These are phyloP conservation scores for Wolfiporia cocos DNA, from an alignment of 1,284 basidiomycete genomes.

Conservation along the genomic window DNA sequence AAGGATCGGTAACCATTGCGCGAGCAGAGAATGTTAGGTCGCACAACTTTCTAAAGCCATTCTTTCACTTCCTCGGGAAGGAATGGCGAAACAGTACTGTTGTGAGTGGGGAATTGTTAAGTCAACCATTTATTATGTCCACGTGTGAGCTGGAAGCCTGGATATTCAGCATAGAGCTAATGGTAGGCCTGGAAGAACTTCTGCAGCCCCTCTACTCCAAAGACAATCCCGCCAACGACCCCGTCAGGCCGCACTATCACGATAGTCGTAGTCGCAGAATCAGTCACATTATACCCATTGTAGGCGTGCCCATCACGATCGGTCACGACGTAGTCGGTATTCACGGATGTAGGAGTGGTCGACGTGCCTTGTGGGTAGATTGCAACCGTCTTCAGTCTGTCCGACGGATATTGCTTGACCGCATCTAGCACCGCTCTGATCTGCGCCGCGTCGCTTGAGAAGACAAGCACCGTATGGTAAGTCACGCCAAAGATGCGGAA, in stretches of 20 bases:
- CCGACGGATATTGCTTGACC: constrained; percentile 2
- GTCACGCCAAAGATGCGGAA: constrained; percentile 18
- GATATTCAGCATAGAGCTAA: too few species aligned
- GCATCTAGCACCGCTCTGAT: background rate
- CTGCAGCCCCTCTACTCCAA: constrained; percentile 8
- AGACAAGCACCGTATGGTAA: constrained; percentile 24
- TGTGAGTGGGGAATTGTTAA: too few species aligned
- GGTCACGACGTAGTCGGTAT: constrained; percentile 4
- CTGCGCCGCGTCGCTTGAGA: constrained; percentile 5
- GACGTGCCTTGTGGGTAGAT: constrained; percentile 1
- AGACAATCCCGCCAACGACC: constrained; percentile 14
- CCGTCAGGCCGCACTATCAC: constrained; percentile 20
- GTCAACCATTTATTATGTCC: too few species aligned
- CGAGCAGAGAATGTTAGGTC: too few species aligned
- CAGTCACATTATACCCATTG: constrained; percentile 11
- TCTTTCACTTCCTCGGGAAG: too few species aligned
- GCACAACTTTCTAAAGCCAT: too few species aligned
- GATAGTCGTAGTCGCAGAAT: constrained; percentile 2
- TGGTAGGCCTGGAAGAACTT: constrained; percentile 12
- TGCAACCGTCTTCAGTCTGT: constrained; percentile 3
- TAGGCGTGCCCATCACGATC: constrained; percentile 14
- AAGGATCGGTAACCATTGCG: too few species aligned
- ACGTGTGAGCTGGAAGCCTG: too few species aligned
- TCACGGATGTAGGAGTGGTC: background rate
- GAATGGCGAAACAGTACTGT: too few species aligned